These are phyloP conservation scores for Lagenaria siceraria DNA, from an alignment of 306 rosid genomes.

Conservation along the genomic window DNA sequence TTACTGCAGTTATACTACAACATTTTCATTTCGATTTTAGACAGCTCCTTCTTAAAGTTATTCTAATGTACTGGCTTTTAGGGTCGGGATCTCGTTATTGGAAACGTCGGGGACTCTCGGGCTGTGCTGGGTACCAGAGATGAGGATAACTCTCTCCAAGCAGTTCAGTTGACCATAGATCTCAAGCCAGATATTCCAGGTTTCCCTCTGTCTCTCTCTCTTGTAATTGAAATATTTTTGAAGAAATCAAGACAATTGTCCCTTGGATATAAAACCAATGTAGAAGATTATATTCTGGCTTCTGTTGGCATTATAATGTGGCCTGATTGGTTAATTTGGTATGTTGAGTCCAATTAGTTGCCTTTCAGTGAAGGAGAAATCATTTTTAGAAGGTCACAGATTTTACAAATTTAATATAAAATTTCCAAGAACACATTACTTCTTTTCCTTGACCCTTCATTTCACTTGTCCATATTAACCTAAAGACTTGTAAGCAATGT, in stretches of 20 bases:
- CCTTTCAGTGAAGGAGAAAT: neutral
- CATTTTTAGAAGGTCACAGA: neutral
- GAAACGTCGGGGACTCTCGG: constrained; percentile 89
- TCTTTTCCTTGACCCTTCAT: neutral
- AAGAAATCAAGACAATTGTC: neutral
- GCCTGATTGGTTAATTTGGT: neutral
- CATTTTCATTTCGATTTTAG: neutral
- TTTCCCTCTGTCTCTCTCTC: constrained; percentile 15
- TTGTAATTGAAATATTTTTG: neutral
- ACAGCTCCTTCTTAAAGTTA: neutral
- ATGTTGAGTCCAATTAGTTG: neutral
- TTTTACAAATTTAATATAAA: neutral
- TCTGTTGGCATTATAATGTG: neutral
- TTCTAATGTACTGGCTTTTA: constrained; percentile 17
- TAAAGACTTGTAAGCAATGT: too few species aligned
- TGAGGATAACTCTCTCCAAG: constrained; percentile 39
- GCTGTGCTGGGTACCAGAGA: constrained; percentile 86
- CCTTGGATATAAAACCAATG: neutral
- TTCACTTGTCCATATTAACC: too few species aligned
- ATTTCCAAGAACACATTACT: neutral
- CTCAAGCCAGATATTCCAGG: constrained; percentile 97
- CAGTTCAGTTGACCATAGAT: constrained; percentile 92
- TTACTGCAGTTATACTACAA: neutral
- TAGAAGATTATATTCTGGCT: neutral
- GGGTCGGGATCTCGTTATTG: constrained; percentile 69